Conservation (phyloP, 2,329 filamentous ascomycete species). For the Dothistroma pini region DNA sequence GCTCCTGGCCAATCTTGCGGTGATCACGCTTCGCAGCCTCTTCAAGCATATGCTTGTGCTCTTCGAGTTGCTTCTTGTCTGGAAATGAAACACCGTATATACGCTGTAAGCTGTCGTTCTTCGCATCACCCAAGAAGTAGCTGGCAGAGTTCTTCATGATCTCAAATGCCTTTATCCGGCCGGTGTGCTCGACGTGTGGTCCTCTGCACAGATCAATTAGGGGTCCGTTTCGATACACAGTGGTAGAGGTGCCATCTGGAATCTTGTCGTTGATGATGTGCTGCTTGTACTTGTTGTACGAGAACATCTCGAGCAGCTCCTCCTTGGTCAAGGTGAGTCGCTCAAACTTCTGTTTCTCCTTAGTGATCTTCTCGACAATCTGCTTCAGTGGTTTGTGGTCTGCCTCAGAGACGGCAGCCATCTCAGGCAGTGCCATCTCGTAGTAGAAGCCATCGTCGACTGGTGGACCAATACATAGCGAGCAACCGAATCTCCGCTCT, state of each 20-base stretch:
- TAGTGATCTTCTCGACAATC: constrained; percentile 78
- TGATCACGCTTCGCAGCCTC: constrained; percentile 98
- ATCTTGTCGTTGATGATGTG: constrained; percentile 96
- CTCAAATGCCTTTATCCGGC: constrained; percentile 90
- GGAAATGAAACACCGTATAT: constrained; percentile 97
- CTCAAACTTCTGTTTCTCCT: constrained; percentile 95
- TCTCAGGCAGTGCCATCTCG: constrained; percentile 81
- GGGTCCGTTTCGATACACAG: constrained; percentile 90
- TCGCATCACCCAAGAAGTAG: constrained; percentile 91
- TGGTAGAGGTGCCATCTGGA: constrained; percentile 81
- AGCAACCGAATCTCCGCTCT: constrained; percentile 85
- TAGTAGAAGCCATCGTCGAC: constrained; percentile 95
- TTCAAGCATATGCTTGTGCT: constrained; percentile 91
- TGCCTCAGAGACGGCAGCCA: constrained; percentile 63
- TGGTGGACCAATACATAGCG: constrained; percentile 88
- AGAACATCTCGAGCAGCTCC: constrained; percentile 91
- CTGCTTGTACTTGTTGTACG: constrained; percentile 97
- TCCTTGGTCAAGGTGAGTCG: constrained; percentile 85
- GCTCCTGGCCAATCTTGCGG: constrained; percentile 86
- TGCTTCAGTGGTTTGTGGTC: constrained; percentile 85
- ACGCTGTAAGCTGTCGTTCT: constrained; percentile 91
- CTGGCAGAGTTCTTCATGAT: constrained; percentile 83
- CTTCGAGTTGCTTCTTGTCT: constrained; percentile 81
- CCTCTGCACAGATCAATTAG: constrained; percentile 94
- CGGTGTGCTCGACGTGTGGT: constrained; percentile 89